Evolutionary conservation across 1,284 basidiomycete genomes (phyloP).

Genomic region (Naganishia cerealis): DNA sequence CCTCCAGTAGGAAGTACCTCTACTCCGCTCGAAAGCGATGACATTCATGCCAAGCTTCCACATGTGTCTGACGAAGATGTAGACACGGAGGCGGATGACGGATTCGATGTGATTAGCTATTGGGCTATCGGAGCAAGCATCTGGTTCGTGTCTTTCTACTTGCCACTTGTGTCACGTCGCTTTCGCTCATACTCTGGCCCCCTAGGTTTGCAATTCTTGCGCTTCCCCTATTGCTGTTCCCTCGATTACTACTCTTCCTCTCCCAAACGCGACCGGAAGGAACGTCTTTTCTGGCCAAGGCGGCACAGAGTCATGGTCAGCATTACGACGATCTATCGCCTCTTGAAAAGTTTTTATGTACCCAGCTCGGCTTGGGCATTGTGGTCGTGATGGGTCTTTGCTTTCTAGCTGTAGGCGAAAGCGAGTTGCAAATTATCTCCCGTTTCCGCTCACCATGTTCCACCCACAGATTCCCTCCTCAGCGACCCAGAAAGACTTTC

Average conservation of each 20-base stretch:
- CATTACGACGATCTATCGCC: conserved; percentile 50
- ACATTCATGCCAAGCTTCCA: conserved; percentile 13
- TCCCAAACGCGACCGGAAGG: conserved; percentile 40
- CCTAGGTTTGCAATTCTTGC: conserved; percentile 45
- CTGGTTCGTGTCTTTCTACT: conserved; percentile 9
- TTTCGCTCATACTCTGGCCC: background rate
- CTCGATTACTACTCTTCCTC: conserved; percentile 52
- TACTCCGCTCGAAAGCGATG: background rate
- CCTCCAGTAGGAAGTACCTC: background rate
- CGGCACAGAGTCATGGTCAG: conserved; percentile 36
- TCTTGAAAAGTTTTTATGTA: conserved; percentile 47
- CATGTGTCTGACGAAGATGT: background rate
- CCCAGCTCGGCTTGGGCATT: conserved; percentile 45
- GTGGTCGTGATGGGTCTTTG: conserved; percentile 43
- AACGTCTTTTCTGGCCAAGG: conserved; percentile 4
- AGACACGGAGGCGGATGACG: conserved; percentile 20
- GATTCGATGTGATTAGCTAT: conserved; percentile 35
- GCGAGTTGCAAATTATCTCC: background rate
- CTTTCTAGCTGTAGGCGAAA: conserved; percentile 37
- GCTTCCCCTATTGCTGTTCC: conserved; percentile 50
- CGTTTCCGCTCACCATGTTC: background rate
- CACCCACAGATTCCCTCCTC: conserved; percentile 30
- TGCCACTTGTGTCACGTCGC: background rate
- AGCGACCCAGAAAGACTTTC: conserved; percentile 26
- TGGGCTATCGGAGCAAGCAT: conserved; percentile 33